Evolutionary conservation across 2,329 filamentous ascomycete genomes (phyloP), one percentile per base, ranked within the genome.

Genomic region (Colletotrichum sansevieriae): DNA sequence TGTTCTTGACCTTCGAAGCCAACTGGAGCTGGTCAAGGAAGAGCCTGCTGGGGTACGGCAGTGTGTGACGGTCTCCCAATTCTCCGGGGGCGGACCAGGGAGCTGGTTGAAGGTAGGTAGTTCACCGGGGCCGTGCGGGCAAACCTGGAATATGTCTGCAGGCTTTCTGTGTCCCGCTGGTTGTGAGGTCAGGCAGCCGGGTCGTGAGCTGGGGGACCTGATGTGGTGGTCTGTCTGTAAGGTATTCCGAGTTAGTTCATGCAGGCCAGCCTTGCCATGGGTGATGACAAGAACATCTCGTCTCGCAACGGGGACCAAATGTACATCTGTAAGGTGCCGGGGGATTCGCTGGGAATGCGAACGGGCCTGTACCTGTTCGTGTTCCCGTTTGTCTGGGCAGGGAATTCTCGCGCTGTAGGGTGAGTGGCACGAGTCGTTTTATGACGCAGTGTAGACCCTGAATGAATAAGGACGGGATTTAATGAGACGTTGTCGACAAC

Each of bases 41-140:
- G 37, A 58, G 52, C 61, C 51, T 55, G 43, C 64, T 51, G 60
- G 37, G 66, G 62, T 61, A 56, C 37, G 63, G 63, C 46, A 44
- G 35, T 57, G 63, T 69, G 61, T 29, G 63, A 63, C 63, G 51
- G 66, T 55, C 52, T 65, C 35, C 56, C 66, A 63, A 63, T 67
- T 67, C 63, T 57, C 67, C 52, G 67, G 67, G 67, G 67, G 58
- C 58, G 51, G 67, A 67, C 67, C 63, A 70, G 67, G 63, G 56
- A 67, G 56, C 56, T 68, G 47, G 65, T 51, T 35, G 35, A 67
- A 62, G 49, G 63, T 67, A 67, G 56, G 63, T 67, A 67, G 56
- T 70, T 70, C 63, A 63, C 67, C 33, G 56, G 63, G 67, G 67
- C 67, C 67, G 67, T 70, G 67, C 63, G 63, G 43, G n/a, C 49